Conservation (phyloP, 345 rosid genomes). For the Xanthoceras sorbifolium region DNA sequence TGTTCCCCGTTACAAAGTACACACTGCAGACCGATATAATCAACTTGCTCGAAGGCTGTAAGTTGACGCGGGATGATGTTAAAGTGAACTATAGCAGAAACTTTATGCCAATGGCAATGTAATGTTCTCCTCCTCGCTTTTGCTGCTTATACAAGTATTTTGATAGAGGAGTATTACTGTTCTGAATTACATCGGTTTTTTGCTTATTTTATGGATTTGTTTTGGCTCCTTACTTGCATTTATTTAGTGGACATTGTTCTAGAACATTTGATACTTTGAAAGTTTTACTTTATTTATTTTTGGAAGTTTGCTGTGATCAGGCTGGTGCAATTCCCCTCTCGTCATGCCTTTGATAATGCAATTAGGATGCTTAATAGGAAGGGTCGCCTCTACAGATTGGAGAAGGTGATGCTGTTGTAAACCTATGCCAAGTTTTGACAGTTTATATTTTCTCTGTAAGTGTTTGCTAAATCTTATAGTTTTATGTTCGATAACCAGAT, state of each 20-base stretch:
- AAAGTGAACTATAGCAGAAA: constrained; percentile 50
- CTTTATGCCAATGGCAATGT: constrained; percentile 50
- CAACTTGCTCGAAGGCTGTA: constrained; percentile 58
- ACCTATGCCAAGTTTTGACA: background rate
- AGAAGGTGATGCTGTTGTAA: constrained; percentile 46
- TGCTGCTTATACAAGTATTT: no score
- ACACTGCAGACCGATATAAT: constrained; percentile 68
- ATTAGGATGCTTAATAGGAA: constrained; percentile 37
- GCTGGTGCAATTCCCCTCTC: constrained; percentile 58
- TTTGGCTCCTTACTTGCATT: background rate
- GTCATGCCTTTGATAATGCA: constrained; percentile 42
- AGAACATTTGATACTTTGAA: background rate
- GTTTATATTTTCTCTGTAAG: background rate
- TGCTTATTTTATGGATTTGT: background rate
- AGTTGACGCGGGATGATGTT: constrained; percentile 56
- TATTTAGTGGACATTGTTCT: background rate
- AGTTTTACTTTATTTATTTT: background rate
- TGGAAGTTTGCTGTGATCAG: constrained; percentile 35
- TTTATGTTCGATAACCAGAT: constrained; percentile 40
- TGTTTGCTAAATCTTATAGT: background rate
- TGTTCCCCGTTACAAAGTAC: constrained; percentile 44
- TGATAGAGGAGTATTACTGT: background rate
- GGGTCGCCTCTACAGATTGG: constrained; percentile 57
- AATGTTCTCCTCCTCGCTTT: no score
- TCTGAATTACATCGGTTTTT: background rate